Conservation (phyloP, 176 grass and related monocot genomes). For the Rhipidocladum racemiflorum region DNA sequence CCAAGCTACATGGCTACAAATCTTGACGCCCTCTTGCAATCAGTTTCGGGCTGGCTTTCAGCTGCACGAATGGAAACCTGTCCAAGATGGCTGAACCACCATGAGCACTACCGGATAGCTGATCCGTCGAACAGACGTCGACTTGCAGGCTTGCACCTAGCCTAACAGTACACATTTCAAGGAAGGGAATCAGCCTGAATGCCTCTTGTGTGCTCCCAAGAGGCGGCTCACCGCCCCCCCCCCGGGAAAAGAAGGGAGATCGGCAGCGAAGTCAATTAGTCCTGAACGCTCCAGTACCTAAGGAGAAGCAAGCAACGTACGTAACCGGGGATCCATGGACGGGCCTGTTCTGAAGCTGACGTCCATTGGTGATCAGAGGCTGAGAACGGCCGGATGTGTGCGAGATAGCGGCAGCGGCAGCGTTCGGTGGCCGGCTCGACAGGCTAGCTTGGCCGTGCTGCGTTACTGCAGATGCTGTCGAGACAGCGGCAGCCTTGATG, state of each 20-base stretch:
- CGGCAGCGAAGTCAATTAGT: neutral
- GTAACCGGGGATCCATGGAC: neutral
- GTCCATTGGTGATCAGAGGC: neutral
- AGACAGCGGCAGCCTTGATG: neutral
- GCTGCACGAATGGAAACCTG: neutral
- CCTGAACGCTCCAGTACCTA: neutral
- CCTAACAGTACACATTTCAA: neutral
- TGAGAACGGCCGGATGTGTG: neutral
- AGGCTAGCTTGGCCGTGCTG: neutral
- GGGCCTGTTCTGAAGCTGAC: neutral
- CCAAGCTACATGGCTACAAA: too few relatives aligned
- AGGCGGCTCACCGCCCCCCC: neutral
- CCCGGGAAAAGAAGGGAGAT: neutral
- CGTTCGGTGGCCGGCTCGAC: neutral
- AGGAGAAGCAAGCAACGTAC: neutral
- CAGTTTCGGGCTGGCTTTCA: neutral
- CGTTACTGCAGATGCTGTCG: neutral
- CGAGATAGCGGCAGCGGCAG: neutral
- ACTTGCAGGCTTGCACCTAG: neutral
- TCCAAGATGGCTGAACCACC: conserved; percentile 1
- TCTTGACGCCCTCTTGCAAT: neutral
- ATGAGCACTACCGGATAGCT: conserved; percentile 16
- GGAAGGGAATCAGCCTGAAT: neutral
- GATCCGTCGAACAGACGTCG: neutral
- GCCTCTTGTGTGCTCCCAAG: conserved; percentile 28